Percentiles rank a stretch among this genome's conserved stretches.
These are phyloP conservation scores for Penicillium sp. DNA, from an alignment of 2,329 filamentous ascomycete species.

Conservation along the genomic window DNA sequence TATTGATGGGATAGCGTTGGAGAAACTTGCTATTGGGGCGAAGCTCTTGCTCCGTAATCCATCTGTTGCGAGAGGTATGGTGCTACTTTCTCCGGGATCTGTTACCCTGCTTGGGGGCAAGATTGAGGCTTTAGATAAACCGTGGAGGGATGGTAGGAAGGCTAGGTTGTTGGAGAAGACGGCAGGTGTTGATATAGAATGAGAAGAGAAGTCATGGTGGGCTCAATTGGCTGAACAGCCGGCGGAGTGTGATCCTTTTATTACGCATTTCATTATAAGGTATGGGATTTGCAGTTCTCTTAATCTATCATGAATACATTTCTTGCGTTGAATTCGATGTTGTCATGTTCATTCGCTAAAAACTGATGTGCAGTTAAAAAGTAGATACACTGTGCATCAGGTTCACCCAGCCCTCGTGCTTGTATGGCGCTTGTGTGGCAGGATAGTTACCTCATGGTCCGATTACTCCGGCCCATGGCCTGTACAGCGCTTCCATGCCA, in stretches of 20 bases:
- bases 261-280: neutral
- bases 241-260: neutral
- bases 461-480: neutral
- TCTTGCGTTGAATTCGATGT: neutral
- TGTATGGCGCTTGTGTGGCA: conserved; percentile 5
- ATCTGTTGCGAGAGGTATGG: conserved; percentile 66
- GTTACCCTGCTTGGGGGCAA: conserved; percentile 81
- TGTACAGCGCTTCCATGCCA: neutral
- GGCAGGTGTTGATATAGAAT: conserved; percentile 30
- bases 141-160: conserved; percentile 72
- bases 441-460: conserved; percentile 8
- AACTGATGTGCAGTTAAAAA: neutral
- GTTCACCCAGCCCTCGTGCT: neutral
- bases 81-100: conserved; percentile 70
- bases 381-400: neutral
- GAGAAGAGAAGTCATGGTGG: neutral
- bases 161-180: conserved; percentile 63
- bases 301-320: neutral
- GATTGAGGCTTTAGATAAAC: conserved; percentile 74
- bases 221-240: neutral
- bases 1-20: conserved; percentile 63
- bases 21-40: conserved; percentile 66
- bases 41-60: conserved; percentile 73
- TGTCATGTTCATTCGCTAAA: neutral
- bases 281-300: neutral